Conservation (phyloP, 2,329 filamentous ascomycete species). For the Phaeomoniella chlamydospora region DNA sequence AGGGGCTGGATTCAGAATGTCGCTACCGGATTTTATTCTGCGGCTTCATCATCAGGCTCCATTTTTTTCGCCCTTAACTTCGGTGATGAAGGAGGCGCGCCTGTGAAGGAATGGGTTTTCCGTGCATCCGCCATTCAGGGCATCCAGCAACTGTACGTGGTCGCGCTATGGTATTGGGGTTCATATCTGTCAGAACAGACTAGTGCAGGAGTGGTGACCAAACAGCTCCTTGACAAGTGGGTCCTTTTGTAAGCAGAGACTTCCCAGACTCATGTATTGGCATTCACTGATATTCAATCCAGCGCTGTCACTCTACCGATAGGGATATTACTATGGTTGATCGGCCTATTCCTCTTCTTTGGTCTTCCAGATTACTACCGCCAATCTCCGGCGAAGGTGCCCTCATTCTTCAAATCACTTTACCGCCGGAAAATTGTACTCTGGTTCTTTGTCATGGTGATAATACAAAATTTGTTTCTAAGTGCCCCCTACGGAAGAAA, state of each 20-base stretch:
- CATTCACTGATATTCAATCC: constrained; percentile 4
- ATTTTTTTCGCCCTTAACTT: constrained; percentile 46
- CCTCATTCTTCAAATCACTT: constrained; percentile 41
- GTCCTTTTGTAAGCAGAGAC: too few relatives aligned
- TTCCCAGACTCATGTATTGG: constrained; percentile 24
- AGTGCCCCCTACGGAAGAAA: constrained; percentile 44
- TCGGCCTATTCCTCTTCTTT: constrained; percentile 32
- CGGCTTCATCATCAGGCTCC: constrained; percentile 38
- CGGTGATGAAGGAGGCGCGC: constrained; percentile 27
- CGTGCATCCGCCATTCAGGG: constrained; percentile 43
- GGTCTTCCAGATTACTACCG: constrained; percentile 46
- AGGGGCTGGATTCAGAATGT: constrained; percentile 34
- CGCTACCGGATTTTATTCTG: constrained; percentile 38
- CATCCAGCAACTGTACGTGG: constrained; percentile 42
- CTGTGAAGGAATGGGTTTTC: constrained; percentile 33
- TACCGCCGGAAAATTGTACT: constrained; percentile 35
- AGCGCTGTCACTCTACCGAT: constrained; percentile 28
- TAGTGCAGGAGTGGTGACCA: too few relatives aligned
- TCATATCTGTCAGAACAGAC: too few relatives aligned
- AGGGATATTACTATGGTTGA: constrained; percentile 33
- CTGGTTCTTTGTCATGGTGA: constrained; percentile 7
- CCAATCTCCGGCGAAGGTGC: constrained; percentile 40
- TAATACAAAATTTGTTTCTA: constrained; percentile 44
- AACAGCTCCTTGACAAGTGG: too few relatives aligned
- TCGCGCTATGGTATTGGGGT: constrained; percentile 46